phyloP scores from a whole-genome alignment of 164 flowering plant species.

The Paratinospora sagittata region DNA sequence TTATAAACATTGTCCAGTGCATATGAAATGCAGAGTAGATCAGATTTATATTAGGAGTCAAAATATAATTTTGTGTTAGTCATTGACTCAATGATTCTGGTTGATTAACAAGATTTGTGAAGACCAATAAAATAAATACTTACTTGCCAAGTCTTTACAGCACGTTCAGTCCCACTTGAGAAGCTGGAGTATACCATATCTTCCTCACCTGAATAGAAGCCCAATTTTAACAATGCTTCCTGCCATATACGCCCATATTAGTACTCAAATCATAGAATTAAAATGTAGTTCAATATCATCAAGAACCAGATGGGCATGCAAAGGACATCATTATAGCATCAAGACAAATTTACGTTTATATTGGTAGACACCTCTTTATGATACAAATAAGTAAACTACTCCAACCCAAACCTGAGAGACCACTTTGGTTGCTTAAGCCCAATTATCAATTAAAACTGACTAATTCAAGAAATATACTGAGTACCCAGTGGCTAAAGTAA shows the following conservation, averaged over 20 bases:
- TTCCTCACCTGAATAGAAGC: conserved; percentile 94
- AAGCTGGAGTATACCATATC: conserved; percentile 80
- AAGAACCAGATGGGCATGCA: no score
- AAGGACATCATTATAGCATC: no score
- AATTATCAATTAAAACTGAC: no score
- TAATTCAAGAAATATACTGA: no score
- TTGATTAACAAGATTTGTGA: background rate
- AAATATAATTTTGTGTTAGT: no score
- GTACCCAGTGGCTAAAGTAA: no score
- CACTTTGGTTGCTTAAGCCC: no score
- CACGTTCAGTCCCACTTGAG: conserved; percentile 80
- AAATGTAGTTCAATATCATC: no score
- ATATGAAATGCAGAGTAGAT: background rate
- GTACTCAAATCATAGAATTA: background rate
- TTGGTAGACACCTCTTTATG: no score
- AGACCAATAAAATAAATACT: conserved; percentile 18
- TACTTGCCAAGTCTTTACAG: conserved; percentile 97
- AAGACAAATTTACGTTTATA: no score
- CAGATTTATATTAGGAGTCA: background rate
- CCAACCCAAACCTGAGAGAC: no score
- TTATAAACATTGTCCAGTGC: background rate
- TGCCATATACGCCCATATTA: conserved; percentile 25
- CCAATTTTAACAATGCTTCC: conserved; percentile 76
- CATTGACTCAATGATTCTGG: background rate
- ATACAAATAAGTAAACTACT: no score